Percentiles rank a stretch among this genome's conserved stretches.
These are phyloP conservation scores for Vigna trinervia DNA, from an alignment of 306 rosid genomes.

Conservation along the genomic window DNA sequence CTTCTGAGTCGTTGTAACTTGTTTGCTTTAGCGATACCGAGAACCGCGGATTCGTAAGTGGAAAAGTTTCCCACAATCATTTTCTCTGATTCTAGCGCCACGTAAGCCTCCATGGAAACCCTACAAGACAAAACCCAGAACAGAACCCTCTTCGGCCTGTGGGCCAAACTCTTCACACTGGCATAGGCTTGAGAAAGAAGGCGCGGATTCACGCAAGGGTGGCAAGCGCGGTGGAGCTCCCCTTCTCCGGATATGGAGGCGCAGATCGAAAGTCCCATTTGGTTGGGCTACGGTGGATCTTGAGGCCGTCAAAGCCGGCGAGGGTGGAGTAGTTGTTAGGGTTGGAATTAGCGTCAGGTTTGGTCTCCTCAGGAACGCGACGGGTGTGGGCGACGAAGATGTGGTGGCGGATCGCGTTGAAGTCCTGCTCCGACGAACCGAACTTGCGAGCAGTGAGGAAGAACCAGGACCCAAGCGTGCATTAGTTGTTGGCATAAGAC, in stretches of 20 bases:
- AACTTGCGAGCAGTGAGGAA: constrained; percentile 93
- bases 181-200: too few relatives aligned
- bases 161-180: too few relatives aligned
- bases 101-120: constrained; percentile 61
- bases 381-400: constrained; percentile 67
- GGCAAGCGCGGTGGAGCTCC: too few relatives aligned
- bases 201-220: too few relatives aligned
- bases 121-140: too few relatives aligned
- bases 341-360: constrained; percentile 29
- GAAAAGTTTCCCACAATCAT: constrained; percentile 80
- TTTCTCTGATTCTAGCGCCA: constrained; percentile 76
- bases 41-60: constrained; percentile 82
- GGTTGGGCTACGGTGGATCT: too few relatives aligned
- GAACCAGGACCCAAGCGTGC: constrained; percentile 11
- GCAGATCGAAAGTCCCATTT: too few relatives aligned
- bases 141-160: too few relatives aligned
- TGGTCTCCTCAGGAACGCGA: constrained; percentile 74
- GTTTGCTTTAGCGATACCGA: constrained; percentile 70
- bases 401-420: constrained; percentile 71
- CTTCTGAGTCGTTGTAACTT: constrained; percentile 68
- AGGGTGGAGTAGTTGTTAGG: constrained; percentile 70
- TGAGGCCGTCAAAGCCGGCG: not conserved
- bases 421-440: constrained; percentile 87
- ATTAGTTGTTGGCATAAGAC: too few relatives aligned
- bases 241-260: too few relatives aligned